Conservation (phyloP, 2,329 filamentous ascomycete genomes). For the Clonostachys sp. region DNA sequence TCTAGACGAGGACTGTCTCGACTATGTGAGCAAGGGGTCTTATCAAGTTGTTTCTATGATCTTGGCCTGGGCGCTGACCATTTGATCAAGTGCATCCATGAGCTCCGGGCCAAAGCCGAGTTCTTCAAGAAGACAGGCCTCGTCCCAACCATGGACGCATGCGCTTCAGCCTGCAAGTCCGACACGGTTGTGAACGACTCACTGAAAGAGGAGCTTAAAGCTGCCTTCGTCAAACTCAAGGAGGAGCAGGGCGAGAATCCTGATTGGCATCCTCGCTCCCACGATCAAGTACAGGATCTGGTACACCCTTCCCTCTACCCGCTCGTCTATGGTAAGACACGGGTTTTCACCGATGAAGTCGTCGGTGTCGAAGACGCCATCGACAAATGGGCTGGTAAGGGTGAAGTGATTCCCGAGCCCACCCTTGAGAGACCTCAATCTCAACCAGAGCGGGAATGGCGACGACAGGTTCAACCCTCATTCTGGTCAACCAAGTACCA, state of each 20-base stretch:
- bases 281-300: conserved; percentile 46
- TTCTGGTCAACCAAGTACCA: conserved; percentile 20
- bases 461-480: not conserved
- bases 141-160: conserved; percentile 18
- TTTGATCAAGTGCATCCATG: conserved; percentile 9
- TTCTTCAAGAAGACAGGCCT: conserved; percentile 28
- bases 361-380: conserved; percentile 16
- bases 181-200: conserved; percentile 6
- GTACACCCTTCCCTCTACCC: conserved; percentile 44
- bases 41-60: not conserved
- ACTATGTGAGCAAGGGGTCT: not conserved
- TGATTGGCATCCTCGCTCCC: conserved; percentile 52
- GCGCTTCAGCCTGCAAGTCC: conserved; percentile 11
- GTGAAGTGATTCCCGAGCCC: conserved; percentile 6
- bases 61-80: no score
- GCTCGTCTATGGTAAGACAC: conserved; percentile 5
- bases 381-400: conserved; percentile 15
- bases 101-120: conserved; percentile 40
- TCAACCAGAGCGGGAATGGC: no score
- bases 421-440: no score
- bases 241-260: conserved; percentile 7
- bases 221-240: conserved; percentile 9
- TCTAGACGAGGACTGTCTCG: not conserved
- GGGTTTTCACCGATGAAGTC: conserved; percentile 6
- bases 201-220: conserved; percentile 5